Conservation (phyloP, 495 filamentous ascomycete genomes). For the Copromyces sp. region DNA sequence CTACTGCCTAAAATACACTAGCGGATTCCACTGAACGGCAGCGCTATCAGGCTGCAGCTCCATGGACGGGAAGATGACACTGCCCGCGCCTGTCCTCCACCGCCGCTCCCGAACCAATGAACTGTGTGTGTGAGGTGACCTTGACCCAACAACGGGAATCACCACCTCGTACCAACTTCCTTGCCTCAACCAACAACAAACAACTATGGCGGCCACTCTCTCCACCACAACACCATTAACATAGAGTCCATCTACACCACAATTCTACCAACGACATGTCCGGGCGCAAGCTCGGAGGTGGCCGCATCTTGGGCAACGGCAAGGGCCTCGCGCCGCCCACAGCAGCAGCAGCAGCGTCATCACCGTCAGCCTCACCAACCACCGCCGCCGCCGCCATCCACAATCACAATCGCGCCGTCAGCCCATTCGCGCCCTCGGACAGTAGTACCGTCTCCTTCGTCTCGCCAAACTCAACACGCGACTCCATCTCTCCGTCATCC, state of each 20-base stretch:
- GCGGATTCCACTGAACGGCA: not conserved
- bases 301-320: slow-evolving; percentile 76
- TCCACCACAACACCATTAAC: not conserved
- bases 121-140: not conserved
- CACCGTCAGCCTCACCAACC: not conserved
- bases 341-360: slow-evolving; percentile 11
- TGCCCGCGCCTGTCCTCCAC: not conserved
- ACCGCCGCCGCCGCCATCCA: not conserved
- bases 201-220: not conserved
- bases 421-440: slow-evolving; percentile 41
- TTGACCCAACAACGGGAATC: slow-evolving; percentile 2
- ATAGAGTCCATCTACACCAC: not conserved
- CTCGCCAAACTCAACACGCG: slow-evolving; percentile 23
- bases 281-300: slow-evolving; percentile 75
- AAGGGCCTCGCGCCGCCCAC: slow-evolving; percentile 60
- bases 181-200: not conserved
- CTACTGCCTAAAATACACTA: not conserved
- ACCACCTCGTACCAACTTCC: not conserved
- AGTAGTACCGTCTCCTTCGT: slow-evolving; percentile 42
- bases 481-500: slow-evolving; percentile 25
- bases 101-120: not conserved
- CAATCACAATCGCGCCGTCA: slow-evolving; percentile 19
- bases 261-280: slow-evolving; percentile 55
- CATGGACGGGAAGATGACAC: not conserved
- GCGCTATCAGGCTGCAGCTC: not conserved